Percentiles rank a stretch among this genome's conserved stretches.
Evolutionary conservation across 2,329 filamentous ascomycete genomes (phyloP).

Genomic region (Verticillium tricorpus): DNA sequence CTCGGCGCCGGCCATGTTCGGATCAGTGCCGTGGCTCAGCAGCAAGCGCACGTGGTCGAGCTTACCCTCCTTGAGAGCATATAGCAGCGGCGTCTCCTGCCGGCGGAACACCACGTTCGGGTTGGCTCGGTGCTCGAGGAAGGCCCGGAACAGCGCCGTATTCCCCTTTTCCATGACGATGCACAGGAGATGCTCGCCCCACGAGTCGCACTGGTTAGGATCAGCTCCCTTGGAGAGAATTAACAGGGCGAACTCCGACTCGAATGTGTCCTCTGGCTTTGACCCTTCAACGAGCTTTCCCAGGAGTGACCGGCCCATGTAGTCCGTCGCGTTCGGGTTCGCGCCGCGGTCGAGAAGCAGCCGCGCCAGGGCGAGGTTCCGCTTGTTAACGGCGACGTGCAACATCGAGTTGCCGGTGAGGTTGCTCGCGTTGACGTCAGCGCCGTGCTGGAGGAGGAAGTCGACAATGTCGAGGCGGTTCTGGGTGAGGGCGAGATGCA

Average conservation of each 20-base stretch:
- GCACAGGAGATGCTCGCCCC: constrained; percentile 19
- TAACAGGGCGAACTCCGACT: constrained; percentile 1
- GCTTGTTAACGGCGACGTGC: constrained; percentile 24
- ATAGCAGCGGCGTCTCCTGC: constrained; percentile 20
- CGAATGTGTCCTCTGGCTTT: constrained; percentile 8
- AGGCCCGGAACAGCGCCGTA: constrained; percentile 8
- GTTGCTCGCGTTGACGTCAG: constrained; percentile 22
- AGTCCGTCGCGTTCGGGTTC: constrained; percentile 13
- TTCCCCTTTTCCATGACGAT: constrained; percentile 7
- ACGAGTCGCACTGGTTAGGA: constrained; percentile 17
- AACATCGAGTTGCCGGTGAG: constrained; percentile 26
- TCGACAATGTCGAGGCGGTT: constrained; percentile 25
- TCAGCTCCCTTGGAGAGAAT: constrained; percentile 8
- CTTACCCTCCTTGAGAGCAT: constrained; percentile 21
- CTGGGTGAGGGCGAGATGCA: constrained; percentile 20
- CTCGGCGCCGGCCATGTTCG: constrained; percentile 17
- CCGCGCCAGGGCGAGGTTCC: constrained; percentile 13
- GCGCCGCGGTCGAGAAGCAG: constrained; percentile 14
- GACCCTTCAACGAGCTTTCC: background rate
- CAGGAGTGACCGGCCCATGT: background rate
- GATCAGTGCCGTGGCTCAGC: constrained; percentile 26
- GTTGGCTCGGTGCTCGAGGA: constrained; percentile 12
- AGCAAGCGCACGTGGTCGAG: constrained; percentile 19
- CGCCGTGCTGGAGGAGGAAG: constrained; percentile 28
- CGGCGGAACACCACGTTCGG: constrained; percentile 8